Base-by-base conservation (phyloP, 164 flowering plant species). In the Houttuynia cordata region DNA sequence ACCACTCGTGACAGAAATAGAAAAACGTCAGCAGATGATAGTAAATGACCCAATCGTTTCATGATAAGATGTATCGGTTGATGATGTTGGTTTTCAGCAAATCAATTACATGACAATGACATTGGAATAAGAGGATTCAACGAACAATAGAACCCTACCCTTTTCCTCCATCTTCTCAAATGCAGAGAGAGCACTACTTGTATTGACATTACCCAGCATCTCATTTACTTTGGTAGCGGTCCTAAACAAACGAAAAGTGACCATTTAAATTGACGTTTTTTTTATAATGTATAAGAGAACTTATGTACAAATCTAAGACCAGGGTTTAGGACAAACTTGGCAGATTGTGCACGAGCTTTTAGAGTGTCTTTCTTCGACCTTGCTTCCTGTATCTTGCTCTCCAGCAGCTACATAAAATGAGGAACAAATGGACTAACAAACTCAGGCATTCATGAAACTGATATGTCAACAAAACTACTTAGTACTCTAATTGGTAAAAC, bases 81-180 rank as follows among this genome's bases (percentile, higher is more conserved):
- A 14, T 42, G 17, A 10, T 42, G 9, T 42, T n/a, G n/a, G n/a
- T n/a, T 42, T 42, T 42, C 8, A 42, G 49, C 42, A 42, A 10
- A 42, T 42, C 17, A 42, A 42, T 42, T 42, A 13, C 25, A n/a
- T 30, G 37, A 30, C 6, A 6, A 30, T 57, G 60, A 39, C 1
- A 18, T 57, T 19, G 22, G 47, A 47, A 18, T 45, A 25, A 19
- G 24, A 18, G 12, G 18, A 20, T 54, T 23, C 15, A 12, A 9
- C 23, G 20, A 54, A 22, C 18, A 10, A 13, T n/a, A 37, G 24
- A 21, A 18, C 4, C 63, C 42, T 57, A 86, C 99, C 97, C 74
- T 94, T 94, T 70, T 91, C 97, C 76, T 94, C 99, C 97, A 94
- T 91, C 73, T 86, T 94, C 69, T 94, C 99, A 70, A 94, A 94